Conservation (phyloP, 1,139 yeast genomes). For the Meyerozyma guilliermondii region DNA sequence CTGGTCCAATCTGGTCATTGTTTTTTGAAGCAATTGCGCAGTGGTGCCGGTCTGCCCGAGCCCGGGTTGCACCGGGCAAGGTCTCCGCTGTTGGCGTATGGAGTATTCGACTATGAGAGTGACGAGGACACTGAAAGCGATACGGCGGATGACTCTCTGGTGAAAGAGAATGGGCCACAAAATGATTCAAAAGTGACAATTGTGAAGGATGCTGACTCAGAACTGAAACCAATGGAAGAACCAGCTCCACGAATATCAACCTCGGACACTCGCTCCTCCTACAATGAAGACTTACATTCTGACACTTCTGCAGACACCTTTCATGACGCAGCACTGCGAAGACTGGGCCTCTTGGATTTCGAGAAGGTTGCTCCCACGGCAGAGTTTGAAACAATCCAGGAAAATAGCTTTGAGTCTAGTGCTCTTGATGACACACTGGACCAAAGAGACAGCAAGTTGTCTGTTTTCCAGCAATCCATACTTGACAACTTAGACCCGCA, state of each 20-base stretch:
- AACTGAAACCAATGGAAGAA: too few relatives aligned
- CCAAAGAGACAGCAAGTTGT: not conserved
- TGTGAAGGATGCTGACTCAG: too few relatives aligned
- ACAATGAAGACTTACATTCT: not conserved
- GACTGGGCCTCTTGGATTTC: not conserved
- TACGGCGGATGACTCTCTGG: not conserved
- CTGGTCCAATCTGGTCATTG: not conserved
- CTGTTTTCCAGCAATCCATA: conserved; percentile 31
- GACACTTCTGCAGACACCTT: not conserved
- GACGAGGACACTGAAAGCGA: not conserved
- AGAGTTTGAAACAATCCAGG: not conserved
- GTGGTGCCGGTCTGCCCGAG: not conserved
- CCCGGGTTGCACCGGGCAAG: not conserved
- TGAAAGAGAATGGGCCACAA: not conserved
- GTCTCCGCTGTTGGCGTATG: not conserved
- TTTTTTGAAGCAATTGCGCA: not conserved
- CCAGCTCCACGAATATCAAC: not conserved
- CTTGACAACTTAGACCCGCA: conserved; percentile 28
- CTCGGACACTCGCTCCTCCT: not conserved
- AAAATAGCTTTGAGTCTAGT: not conserved
- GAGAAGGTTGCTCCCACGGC: not conserved
- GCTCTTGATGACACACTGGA: not conserved
- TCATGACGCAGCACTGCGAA: not conserved
- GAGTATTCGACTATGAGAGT: not conserved
- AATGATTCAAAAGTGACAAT: not conserved